phyloP scores from a whole-genome alignment of 192 early-diverging fungal species.

The Backusella mclennaniae region DNA sequence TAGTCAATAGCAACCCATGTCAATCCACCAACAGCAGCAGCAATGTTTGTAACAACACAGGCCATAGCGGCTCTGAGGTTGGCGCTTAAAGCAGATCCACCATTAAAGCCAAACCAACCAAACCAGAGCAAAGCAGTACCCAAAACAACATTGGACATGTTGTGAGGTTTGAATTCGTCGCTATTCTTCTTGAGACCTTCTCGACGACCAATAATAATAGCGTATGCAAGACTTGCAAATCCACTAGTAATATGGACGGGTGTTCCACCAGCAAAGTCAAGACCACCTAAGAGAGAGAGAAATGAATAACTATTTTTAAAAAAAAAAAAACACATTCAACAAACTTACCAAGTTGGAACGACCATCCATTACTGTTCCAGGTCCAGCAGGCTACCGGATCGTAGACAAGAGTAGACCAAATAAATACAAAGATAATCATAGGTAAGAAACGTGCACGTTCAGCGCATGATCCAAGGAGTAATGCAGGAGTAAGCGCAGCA shows the following conservation, averaged over 20 bases:
- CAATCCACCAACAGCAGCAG: conserved; percentile 77
- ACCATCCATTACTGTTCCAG: conserved; percentile 88
- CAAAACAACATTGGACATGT: conserved; percentile 89
- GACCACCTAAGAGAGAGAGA: conserved; percentile 26
- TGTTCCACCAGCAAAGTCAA: conserved; percentile 97
- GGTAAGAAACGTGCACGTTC: conserved; percentile 88
- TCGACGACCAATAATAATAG: conserved; percentile 82
- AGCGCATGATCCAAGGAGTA: conserved; percentile 73
- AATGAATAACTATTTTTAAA: background rate
- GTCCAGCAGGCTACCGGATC: conserved; percentile 95
- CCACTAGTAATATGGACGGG: conserved; percentile 94
- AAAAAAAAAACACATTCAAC: background rate
- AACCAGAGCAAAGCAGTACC: conserved; percentile 26
- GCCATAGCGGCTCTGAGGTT: conserved; percentile 89
- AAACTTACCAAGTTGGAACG: conserved; percentile 62
- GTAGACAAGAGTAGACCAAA: conserved; percentile 94
- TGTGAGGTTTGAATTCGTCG: conserved; percentile 80
- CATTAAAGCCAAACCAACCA: conserved; percentile 78
- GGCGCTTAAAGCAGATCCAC: conserved; percentile 76
- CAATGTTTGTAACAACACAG: conserved; percentile 80
- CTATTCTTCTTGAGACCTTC: conserved; percentile 56
- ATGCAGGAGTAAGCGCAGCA: conserved; percentile 86
- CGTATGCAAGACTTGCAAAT: conserved; percentile 85
- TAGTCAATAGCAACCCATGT: conserved; percentile 85
- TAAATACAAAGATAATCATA: conserved; percentile 84